These are phyloP conservation scores for Bromus sterilis DNA, from an alignment of 176 grass and related monocot species.

Conservation along the genomic window DNA sequence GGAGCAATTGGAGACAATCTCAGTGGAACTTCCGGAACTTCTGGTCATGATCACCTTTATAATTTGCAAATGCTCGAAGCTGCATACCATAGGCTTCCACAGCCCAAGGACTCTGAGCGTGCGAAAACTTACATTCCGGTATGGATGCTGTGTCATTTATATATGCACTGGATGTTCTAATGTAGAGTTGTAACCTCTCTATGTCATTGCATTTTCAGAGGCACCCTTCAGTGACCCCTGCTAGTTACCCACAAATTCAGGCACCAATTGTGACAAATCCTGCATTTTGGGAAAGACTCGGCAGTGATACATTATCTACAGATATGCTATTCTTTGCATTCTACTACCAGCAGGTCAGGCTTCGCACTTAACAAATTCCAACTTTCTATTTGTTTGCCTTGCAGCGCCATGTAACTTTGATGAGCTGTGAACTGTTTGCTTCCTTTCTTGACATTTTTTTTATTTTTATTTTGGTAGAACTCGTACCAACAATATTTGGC, in stretches of 20 bases:
- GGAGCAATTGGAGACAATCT: constrained; percentile 85
- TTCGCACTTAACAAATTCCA: not conserved
- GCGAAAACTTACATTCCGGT: constrained; percentile 79
- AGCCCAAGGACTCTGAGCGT: constrained; percentile 89
- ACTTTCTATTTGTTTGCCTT: not conserved
- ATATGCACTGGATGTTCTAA: not conserved
- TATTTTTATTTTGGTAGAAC: constrained; percentile 40
- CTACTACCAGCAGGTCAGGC: constrained; percentile 86
- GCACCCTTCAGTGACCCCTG: constrained; percentile 65
- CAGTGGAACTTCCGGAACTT: constrained; percentile 37
- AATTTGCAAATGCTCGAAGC: constrained; percentile 93
- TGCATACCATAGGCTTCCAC: constrained; percentile 81
- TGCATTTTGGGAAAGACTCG: constrained; percentile 87
- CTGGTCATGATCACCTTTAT: constrained; percentile 67
- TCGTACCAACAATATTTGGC: constrained; percentile 90
- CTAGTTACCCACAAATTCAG: constrained; percentile 83
- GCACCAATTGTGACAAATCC: constrained; percentile 78
- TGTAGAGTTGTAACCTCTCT: constrained; percentile 12
- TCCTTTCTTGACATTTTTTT: not conserved
- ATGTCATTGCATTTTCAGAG: constrained; percentile 50
- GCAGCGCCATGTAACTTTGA: not conserved
- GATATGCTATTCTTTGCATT: constrained; percentile 98
- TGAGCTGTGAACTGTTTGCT: not conserved
- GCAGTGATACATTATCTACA: constrained; percentile 66
- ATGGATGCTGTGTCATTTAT: not conserved